Conservation (phyloP, 345 rosid genomes). For the Bretschneidera sinensis region DNA sequence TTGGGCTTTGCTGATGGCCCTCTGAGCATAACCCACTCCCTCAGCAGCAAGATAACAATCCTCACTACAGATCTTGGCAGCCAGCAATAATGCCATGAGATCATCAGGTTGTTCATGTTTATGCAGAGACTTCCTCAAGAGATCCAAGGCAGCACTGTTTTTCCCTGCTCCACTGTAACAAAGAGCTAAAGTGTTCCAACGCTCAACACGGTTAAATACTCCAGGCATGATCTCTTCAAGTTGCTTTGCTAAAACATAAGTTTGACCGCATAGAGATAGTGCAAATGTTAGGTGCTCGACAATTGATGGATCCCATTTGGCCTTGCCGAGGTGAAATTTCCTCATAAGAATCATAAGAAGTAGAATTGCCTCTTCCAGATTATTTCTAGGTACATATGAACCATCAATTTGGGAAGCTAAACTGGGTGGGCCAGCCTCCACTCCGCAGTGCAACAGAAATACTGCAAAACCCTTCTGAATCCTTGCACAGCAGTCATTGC, state of each 20-base stretch:
- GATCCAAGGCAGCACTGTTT: slow-evolving; percentile 53
- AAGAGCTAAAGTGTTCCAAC: slow-evolving; percentile 85
- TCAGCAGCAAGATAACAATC: slow-evolving; percentile 74
- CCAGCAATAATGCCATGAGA: slow-evolving; percentile 63
- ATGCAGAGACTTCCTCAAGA: slow-evolving; percentile 78
- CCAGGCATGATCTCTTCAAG: slow-evolving; percentile 86
- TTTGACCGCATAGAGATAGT: slow-evolving; percentile 66
- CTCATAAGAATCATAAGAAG: slow-evolving; percentile 74
- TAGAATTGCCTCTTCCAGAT: slow-evolving; percentile 89
- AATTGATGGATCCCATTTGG: slow-evolving; percentile 75
- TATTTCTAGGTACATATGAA: slow-evolving; percentile 72
- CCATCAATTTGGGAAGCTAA: slow-evolving; percentile 73
- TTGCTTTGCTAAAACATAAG: slow-evolving; percentile 68
- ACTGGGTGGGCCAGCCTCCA: slow-evolving; percentile 78
- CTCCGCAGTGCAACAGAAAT: slow-evolving; percentile 79
- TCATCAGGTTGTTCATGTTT: slow-evolving; percentile 71
- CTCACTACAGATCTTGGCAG: slow-evolving; percentile 81
- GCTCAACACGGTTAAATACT: slow-evolving; percentile 64
- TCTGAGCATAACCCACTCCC: slow-evolving; percentile 68
- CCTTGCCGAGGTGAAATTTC: slow-evolving; percentile 58
- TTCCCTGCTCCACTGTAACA: slow-evolving; percentile 65
- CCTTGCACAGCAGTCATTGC: slow-evolving; percentile 65
- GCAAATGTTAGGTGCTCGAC: slow-evolving; percentile 84
- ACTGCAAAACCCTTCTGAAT: slow-evolving; percentile 87
- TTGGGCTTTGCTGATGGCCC: slow-evolving; percentile 54